Evolutionary conservation across 768 basidiomycete genomes (phyloP).

Genomic region (Psilocybe tampanensis): DNA sequence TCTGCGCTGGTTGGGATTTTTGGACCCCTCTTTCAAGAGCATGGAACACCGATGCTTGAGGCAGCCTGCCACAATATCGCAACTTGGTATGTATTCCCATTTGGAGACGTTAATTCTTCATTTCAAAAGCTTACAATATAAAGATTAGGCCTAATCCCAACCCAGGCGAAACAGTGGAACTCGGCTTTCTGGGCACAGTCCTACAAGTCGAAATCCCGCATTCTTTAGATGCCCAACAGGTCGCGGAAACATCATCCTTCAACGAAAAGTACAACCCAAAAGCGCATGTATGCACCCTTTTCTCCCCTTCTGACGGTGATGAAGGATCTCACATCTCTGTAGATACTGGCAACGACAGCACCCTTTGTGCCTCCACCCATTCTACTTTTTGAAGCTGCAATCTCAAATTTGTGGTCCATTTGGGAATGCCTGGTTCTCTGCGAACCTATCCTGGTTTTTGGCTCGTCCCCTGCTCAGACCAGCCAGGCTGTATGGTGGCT

Average conservation of each 20-base stretch:
- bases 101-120: background rate
- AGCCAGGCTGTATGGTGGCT: constrained; percentile 95
- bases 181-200: constrained; percentile 83
- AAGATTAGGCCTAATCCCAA: constrained; percentile 80
- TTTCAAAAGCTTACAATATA: constrained; percentile 27
- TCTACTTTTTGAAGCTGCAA: constrained; percentile 61
- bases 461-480: constrained; percentile 74
- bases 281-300: constrained; percentile 45
- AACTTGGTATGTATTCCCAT: constrained; percentile 62
- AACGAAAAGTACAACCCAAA: constrained; percentile 53
- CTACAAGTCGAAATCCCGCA: constrained; percentile 74
- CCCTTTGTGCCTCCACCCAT: constrained; percentile 61
- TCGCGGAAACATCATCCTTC: constrained; percentile 55
- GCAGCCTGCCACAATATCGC: constrained; percentile 85
- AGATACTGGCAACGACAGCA: constrained; percentile 72
- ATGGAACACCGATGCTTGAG: constrained; percentile 82
- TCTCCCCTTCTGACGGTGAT: background rate
- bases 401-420: constrained; percentile 75
- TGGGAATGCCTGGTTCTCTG: constrained; percentile 95
- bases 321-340: background rate
- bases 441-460: constrained; percentile 88
- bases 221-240: constrained; percentile 71
- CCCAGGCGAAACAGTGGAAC: constrained; percentile 67
- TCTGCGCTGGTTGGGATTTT: constrained; percentile 65
- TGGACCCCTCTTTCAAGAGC: constrained; percentile 72